Percentiles rank a stretch among this genome's conserved stretches.
Conservation (phyloP, 140 eudicot species). For the Bidens hawaiensis region DNA sequence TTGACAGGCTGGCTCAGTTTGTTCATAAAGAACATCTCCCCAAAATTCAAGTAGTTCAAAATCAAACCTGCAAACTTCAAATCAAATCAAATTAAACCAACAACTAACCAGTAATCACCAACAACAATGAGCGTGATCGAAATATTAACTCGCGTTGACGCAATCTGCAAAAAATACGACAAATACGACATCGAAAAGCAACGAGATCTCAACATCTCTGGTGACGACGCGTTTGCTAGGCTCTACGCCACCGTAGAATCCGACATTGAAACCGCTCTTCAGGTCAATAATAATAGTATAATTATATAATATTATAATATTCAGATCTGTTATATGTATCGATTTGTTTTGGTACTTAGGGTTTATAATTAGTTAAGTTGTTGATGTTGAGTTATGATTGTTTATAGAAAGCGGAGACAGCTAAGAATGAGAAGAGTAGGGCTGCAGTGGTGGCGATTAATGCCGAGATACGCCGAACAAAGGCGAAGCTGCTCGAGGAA, state of each 20-base stretch:
- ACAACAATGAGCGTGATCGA: slow-evolving; percentile 61
- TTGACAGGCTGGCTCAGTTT: slow-evolving; percentile 37
- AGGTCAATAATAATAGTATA: too few species aligned
- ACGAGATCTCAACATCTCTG: slow-evolving; percentile 51
- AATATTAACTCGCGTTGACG: slow-evolving; percentile 56
- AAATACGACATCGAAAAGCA: slow-evolving; percentile 66
- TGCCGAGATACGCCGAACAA: slow-evolving; percentile 89
- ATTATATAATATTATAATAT: too few species aligned
- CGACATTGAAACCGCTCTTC: too few species aligned
- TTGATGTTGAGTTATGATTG: slow-evolving; percentile 11
- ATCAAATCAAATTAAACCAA: slow-evolving; percentile 2
- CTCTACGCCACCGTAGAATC: slow-evolving; percentile 57
- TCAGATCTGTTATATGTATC: slow-evolving; percentile 11
- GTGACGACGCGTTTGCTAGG: slow-evolving; percentile 55
- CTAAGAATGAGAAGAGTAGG: slow-evolving; percentile 68
- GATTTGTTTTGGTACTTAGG: slow-evolving; percentile 6
- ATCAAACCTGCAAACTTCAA: neutral
- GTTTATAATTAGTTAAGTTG: slow-evolving; percentile 21
- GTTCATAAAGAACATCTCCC: neutral
- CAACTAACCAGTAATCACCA: slow-evolving; percentile 10
- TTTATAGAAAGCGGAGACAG: slow-evolving; percentile 79
- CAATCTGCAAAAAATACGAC: slow-evolving; percentile 71
- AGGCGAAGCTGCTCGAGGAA: slow-evolving; percentile 84
- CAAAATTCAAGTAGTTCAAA: slow-evolving; percentile 17
- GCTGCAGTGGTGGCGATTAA: slow-evolving; percentile 94